phyloP scores from a whole-genome alignment of 306 rosid genomes.

The Rosa chinensis region DNA sequence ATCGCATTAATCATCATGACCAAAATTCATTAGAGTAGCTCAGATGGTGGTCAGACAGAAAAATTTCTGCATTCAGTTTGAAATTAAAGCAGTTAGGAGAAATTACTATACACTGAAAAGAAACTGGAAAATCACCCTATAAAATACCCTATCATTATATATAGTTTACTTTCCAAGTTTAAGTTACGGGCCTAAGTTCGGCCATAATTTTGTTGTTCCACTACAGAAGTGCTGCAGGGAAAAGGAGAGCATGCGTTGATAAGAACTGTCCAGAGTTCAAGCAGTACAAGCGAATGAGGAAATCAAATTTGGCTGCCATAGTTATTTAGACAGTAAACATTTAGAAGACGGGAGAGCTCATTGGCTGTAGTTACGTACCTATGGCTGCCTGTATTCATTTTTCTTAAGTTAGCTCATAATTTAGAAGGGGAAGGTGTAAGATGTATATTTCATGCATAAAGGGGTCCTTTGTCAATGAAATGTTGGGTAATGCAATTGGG shows the following conservation, averaged over 20 bases:
- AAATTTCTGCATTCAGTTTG: not conserved
- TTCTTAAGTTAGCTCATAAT: not conserved
- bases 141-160: not conserved
- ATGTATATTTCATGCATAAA: not conserved
- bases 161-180: not conserved
- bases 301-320: not conserved
- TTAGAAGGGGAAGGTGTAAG: not conserved
- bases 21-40: not conserved
- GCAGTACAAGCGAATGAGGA: constrained; percentile 49
- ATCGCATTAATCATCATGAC: not conserved
- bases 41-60: not conserved
- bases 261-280: constrained; percentile 32
- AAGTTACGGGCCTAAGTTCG: not conserved
- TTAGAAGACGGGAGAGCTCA: not conserved
- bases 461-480: not conserved
- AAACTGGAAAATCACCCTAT: not conserved
- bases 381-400: not conserved
- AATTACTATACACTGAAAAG: not conserved
- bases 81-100: not conserved
- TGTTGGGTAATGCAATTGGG: not conserved
- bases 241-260: constrained; percentile 22
- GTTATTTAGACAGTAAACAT: not conserved
- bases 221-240: constrained; percentile 31
- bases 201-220: constrained; percentile 12
- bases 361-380: not conserved